Conservation (phyloP, 257 asterid genomes). For the Coffea canephora region DNA sequence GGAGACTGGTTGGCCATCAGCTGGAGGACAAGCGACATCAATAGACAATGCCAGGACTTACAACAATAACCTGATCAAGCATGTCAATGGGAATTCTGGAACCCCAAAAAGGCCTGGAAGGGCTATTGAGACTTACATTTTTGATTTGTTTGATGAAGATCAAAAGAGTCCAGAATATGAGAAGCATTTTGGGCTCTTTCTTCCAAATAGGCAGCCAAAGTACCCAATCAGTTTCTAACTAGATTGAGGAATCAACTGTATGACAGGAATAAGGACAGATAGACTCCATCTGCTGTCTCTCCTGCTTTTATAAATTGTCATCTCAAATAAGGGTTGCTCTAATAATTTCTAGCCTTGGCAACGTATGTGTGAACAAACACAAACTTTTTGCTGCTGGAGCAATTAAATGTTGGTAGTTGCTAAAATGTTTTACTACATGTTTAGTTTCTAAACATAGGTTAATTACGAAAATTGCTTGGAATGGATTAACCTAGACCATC, state of each 20-base stretch:
- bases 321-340: slow-evolving; percentile 4
- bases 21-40: slow-evolving; percentile 25
- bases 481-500: no score
- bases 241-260: not conserved
- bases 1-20: slow-evolving; percentile 46
- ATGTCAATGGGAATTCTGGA: slow-evolving; percentile 20
- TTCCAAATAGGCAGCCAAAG: slow-evolving; percentile 17
- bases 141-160: slow-evolving; percentile 35
- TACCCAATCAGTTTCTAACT: slow-evolving; percentile 18
- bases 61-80: slow-evolving; percentile 23
- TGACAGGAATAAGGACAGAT: not conserved
- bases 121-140: slow-evolving; percentile 30
- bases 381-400: no score
- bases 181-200: slow-evolving; percentile 31
- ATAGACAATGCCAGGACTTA: slow-evolving; percentile 31
- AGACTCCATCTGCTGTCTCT: not conserved
- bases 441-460: no score
- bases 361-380: not conserved
- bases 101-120: slow-evolving; percentile 33
- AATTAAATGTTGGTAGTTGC: no score
- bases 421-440: no score
- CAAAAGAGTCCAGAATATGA: slow-evolving; percentile 21
- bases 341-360: not conserved
- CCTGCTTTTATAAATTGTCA: not conserved
- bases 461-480: no score